Base-by-base conservation (phyloP, 768 basidiomycete genomes). In the Dictyophora rubrovolvata region DNA sequence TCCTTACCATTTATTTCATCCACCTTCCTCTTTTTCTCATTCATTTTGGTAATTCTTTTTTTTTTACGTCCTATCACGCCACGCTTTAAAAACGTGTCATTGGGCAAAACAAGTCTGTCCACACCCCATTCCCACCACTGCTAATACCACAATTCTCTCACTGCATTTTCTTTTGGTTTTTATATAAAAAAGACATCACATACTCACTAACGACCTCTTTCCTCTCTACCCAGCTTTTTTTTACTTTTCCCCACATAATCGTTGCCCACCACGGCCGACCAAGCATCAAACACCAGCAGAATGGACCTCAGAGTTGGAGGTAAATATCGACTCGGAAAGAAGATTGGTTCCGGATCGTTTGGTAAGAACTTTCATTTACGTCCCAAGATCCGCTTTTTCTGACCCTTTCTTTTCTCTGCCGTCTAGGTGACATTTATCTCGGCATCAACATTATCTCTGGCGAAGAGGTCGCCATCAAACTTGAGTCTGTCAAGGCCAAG, bases 401-500 rank as follows among this genome's bases (percentile, higher is more conserved):
- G 18, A 42, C 53, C 48, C 12, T 9, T 17, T 33, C 10, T 4
- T 3, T 20, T 12, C 18, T 18, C 53, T 54, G 9, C n/a, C 35
- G 6, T 46, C 22, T n/a, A 95, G 95, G 93, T 73, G 95, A 97
- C 71, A 97, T 99, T 74, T 98, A 98, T 72, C 90, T 98, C 62
- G 96, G 96, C 60, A 95, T 96, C 73, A 99, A 98, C 81, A 97
- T 99, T 77, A 97, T 98, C 70, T 97, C 95, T 17, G 95, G 95
- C 22, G 96, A 99, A 72, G 96, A 98, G 71, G 95, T 98, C 62
- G 96, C 93, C 70, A 99, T 99, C 82, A 99, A 99, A 76, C 90
- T 99, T 67, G 96, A 99, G 75, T 97, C 95, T 1, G 93, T 98
- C 73, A 99, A 99, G 74, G 96, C 96, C 65, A 99, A 99, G 74